Conservation (phyloP, 352 stramenopile genomes). For the Globisporangium sylvaticum region DNA sequence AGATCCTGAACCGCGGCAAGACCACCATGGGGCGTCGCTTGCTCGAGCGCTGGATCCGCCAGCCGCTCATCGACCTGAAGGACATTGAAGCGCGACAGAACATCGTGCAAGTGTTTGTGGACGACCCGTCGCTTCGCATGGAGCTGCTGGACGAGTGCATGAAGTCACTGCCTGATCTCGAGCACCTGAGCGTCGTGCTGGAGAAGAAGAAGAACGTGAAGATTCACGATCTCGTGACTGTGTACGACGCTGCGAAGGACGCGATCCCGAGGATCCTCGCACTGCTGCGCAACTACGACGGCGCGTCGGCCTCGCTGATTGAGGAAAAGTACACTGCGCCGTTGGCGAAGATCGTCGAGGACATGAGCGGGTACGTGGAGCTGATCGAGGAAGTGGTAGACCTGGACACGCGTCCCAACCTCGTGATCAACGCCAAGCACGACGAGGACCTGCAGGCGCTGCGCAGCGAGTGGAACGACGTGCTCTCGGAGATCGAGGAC, state of each 20-base stretch:
- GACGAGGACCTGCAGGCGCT: slow-evolving; percentile 74
- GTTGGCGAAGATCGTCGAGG: slow-evolving; percentile 54
- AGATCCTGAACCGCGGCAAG: slow-evolving; percentile 93
- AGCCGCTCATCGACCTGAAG: slow-evolving; percentile 90
- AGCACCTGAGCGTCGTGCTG: slow-evolving; percentile 58
- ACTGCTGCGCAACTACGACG: slow-evolving; percentile 46
- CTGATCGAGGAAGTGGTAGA: slow-evolving; percentile 85
- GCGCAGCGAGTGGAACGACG: slow-evolving; percentile 68
- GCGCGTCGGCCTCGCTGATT: slow-evolving; percentile 31
- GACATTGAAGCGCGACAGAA: slow-evolving; percentile 89
- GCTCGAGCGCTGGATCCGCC: slow-evolving; percentile 96
- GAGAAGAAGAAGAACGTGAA: slow-evolving; percentile 74
- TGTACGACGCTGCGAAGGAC: slow-evolving; percentile 77
- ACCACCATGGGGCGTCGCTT: slow-evolving; percentile 91
- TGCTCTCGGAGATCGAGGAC: slow-evolving; percentile 79
- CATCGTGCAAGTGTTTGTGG: slow-evolving; percentile 90
- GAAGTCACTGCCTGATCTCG: slow-evolving; percentile 77
- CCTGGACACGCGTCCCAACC: slow-evolving; percentile 70
- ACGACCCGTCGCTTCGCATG: slow-evolving; percentile 84
- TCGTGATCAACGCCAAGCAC: slow-evolving; percentile 82
- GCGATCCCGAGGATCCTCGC: slow-evolving; percentile 62
- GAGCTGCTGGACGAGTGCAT: slow-evolving; percentile 88
- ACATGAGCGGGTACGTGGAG: slow-evolving; percentile 61
- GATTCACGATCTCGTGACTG: slow-evolving; percentile 74
- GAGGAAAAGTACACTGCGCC: slow-evolving; percentile 41